These are phyloP conservation scores for Metschnikowia colocasiae DNA, from an alignment of 805 yeast genomes.

Conservation along the genomic window DNA sequence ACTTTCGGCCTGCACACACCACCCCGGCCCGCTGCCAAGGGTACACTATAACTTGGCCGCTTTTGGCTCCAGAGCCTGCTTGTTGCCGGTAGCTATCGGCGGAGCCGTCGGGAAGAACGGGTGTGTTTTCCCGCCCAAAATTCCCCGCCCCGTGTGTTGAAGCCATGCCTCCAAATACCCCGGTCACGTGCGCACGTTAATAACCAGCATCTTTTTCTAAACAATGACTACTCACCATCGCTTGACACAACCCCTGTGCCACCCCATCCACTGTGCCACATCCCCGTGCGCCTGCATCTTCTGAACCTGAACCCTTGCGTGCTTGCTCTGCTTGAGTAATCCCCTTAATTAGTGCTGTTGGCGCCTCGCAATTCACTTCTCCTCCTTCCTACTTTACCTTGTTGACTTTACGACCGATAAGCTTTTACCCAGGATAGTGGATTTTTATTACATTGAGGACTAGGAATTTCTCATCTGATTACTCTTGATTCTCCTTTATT, in stretches of 20 bases:
- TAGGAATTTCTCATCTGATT: too few relatives aligned
- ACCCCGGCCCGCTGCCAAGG: not conserved
- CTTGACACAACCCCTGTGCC: not conserved
- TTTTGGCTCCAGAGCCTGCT: not conserved
- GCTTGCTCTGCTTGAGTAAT: not conserved
- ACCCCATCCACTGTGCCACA: slow-evolving; percentile 1
- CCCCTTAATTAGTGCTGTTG: too few relatives aligned
- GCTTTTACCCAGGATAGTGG: too few relatives aligned
- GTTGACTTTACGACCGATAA: not conserved
- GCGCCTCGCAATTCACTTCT: not conserved
- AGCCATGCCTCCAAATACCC: too few relatives aligned
- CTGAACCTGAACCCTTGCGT: not conserved
- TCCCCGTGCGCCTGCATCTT: not conserved
- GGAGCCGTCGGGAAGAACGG: too few relatives aligned
- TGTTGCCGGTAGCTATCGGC: too few relatives aligned
- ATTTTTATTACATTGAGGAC: too few relatives aligned
- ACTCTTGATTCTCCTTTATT: too few relatives aligned
- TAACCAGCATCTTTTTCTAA: slow-evolving; percentile 2
- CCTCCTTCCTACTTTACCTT: not conserved
- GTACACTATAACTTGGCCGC: not conserved
- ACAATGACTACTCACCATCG: not conserved
- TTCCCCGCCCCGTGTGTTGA: too few relatives aligned
- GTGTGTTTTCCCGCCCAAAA: too few relatives aligned
- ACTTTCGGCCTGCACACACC: not conserved
- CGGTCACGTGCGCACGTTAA: slow-evolving; percentile 3